Conservation (phyloP, 306 rosid species). For the Glycine latifolia region DNA sequence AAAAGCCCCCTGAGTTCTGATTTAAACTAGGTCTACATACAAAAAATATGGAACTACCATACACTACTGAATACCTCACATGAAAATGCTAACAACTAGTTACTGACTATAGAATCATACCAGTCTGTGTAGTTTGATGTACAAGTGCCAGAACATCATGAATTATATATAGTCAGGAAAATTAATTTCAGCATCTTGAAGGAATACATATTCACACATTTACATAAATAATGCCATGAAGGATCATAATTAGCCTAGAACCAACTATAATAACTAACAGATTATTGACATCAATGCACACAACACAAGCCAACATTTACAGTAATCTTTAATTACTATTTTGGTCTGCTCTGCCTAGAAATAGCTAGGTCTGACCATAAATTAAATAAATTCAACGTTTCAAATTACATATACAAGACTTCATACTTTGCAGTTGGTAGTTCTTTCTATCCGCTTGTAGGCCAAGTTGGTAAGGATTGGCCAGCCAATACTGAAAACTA, state of each 20-base stretch:
- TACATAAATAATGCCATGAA: neutral
- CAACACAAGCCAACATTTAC: slow-evolving; percentile 10
- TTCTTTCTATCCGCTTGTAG: slow-evolving; percentile 22
- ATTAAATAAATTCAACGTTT: slow-evolving; percentile 14
- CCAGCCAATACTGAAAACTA: slow-evolving; percentile 11
- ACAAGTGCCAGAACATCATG: neutral
- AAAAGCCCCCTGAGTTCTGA: no score
- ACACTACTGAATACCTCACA: neutral
- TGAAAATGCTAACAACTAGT: neutral
- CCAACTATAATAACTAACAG: neutral
- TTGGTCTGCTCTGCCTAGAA: neutral
- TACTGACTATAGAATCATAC: neutral
- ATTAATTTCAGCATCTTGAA: neutral
- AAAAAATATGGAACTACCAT: slow-evolving; percentile 6
- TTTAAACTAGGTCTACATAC: no score
- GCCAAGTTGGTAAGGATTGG: neutral
- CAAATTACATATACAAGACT: slow-evolving; percentile 21
- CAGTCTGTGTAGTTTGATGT: neutral
- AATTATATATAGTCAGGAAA: slow-evolving; percentile 5
- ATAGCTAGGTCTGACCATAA: neutral
- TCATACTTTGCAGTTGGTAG: slow-evolving; percentile 25
- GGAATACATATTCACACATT: neutral
- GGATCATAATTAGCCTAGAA: neutral
- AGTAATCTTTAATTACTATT: slow-evolving; percentile 8
- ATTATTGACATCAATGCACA: slow-evolving; percentile 25